These are phyloP conservation scores for Globisporangium nodosum DNA, from an alignment of 352 stramenopile species.

Conservation along the genomic window DNA sequence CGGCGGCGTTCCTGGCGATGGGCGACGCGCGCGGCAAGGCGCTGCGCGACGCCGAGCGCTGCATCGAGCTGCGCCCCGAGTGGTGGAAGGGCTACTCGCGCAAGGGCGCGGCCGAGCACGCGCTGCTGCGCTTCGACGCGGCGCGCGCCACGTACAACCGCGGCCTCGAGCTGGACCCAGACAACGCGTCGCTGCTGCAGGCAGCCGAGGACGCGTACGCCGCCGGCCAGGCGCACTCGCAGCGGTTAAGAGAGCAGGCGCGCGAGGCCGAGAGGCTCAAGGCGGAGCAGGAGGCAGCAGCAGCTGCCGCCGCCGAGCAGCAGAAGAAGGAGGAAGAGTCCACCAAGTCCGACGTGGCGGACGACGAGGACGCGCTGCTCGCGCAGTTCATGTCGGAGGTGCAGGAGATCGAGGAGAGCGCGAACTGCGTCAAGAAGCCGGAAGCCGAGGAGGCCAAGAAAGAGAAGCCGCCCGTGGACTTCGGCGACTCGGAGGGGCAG, in stretches of 20 bases:
- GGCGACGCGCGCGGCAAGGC: slow-evolving; percentile 78
- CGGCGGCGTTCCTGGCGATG: slow-evolving; percentile 72
- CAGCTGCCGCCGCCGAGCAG: background rate
- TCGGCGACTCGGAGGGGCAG: slow-evolving; percentile 61
- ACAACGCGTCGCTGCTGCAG: slow-evolving; percentile 62
- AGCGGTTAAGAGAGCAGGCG: slow-evolving; percentile 43
- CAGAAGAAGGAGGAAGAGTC: slow-evolving; percentile 13
- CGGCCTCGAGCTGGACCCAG: slow-evolving; percentile 57
- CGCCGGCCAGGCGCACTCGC: slow-evolving; percentile 63
- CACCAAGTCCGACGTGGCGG: slow-evolving; percentile 8
- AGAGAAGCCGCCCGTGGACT: slow-evolving; percentile 57
- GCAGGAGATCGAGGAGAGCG: slow-evolving; percentile 70
- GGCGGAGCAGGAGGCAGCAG: slow-evolving; percentile 31
- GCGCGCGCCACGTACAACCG: slow-evolving; percentile 67
- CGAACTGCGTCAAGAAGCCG: slow-evolving; percentile 76
- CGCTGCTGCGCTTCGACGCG: slow-evolving; percentile 66
- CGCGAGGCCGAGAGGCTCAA: slow-evolving; percentile 34
- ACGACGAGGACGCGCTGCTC: slow-evolving; percentile 56
- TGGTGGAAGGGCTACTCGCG: slow-evolving; percentile 88
- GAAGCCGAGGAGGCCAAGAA: slow-evolving; percentile 25
- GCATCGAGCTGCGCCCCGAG: slow-evolving; percentile 67
- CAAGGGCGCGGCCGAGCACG: slow-evolving; percentile 76
- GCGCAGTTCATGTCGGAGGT: slow-evolving; percentile 83
- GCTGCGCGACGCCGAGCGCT: slow-evolving; percentile 68
- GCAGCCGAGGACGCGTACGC: slow-evolving; percentile 66